Base-by-base conservation (phyloP, 768 basidiomycete genomes). In the Rhodotorula paludigena region DNA sequence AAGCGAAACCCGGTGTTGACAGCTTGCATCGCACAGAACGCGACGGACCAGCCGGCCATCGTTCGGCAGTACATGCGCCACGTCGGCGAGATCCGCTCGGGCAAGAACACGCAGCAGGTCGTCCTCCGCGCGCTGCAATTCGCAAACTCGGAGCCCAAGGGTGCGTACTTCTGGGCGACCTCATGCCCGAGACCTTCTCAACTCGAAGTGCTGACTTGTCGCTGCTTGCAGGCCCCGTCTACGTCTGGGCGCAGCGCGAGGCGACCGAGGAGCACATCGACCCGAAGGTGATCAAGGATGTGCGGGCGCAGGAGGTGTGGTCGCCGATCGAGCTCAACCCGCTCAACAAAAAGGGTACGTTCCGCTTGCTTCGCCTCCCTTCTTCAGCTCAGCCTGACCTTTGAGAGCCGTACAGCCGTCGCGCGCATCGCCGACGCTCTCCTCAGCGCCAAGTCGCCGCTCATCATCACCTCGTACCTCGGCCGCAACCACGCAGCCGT, bases 211-310 rank as follows among this genome's bases (percentile, higher is more conserved):
- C 8, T 21, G 7, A 23, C 21, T 38, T 20, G 14, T 32, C 23
- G 8, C 10, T 2, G 18, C 9, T 1, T 2, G 32, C 55, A 74
- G 87, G 88, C 0, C 88, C 88, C 0, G 86, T 87, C 2, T 88
- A 89, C 75, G 80, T 88, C 14, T 88, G 86, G 85, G 86, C 83
- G 20, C 81, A 86, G 23, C 81, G 88, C n/a, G 88, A 89, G 74
- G 81, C 82, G 1, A 85, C 85, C 81, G 87, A 89, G 72, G 82
- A 87, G 75, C 84, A 86, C 73, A 76, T 87, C 1, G 80, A 83
- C 30, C 66, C 78, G 8, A 68, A 77, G 9, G 63, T 77, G 3
- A 66, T 84, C n/a, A 74, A 79, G 30, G 66, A 77, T 5, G 57
- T 78, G 16, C 64, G 79, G 0, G 66, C 74, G 47, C 69, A 68